Percentiles rank a stretch among this genome's conserved stretches.
Evolutionary conservation across 1,139 yeast genomes (phyloP).

Genomic region (Candida smagusa): DNA sequence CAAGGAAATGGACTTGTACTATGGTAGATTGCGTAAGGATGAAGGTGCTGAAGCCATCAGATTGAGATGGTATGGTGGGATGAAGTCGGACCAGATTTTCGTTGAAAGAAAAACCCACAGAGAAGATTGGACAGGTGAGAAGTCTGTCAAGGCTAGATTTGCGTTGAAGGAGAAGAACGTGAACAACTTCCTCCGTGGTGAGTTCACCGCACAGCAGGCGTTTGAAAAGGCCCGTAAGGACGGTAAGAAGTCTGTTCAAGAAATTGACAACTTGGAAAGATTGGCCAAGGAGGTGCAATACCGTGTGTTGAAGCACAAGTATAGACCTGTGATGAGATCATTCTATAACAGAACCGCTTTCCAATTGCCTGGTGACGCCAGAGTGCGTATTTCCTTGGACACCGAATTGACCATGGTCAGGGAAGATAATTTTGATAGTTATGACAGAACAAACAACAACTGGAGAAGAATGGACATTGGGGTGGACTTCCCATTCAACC

Average conservation of each 20-base stretch:
- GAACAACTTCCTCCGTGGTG: constrained; percentile 78
- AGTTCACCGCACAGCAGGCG: constrained; percentile 81
- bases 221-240: constrained; percentile 92
- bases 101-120: constrained; percentile 97
- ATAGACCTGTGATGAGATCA: constrained; percentile 92
- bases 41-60: constrained; percentile 99
- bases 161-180: constrained; percentile 88
- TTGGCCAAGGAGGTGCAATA: constrained; percentile 92
- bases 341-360: constrained; percentile 97
- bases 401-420: constrained; percentile 95
- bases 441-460: constrained; percentile 83
- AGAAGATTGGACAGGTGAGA: constrained; percentile 99
- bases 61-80: constrained; percentile 98
- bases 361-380: constrained; percentile 97
- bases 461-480: constrained; percentile 99
- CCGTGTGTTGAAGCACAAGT: constrained; percentile 73
- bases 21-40: constrained; percentile 90
- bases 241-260: constrained; percentile 82
- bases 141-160: constrained; percentile 95
- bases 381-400: constrained; percentile 96
- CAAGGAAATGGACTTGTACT: constrained; percentile 81
- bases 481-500: constrained; percentile 90
- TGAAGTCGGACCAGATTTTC: constrained; percentile 87
- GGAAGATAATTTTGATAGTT: constrained; percentile 94
- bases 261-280: constrained; percentile 87